Percentiles rank a stretch among this genome's conserved stretches.
phyloP scores from a whole-genome alignment of 441 rosid species.

The Pelargonium australe region DNA sequence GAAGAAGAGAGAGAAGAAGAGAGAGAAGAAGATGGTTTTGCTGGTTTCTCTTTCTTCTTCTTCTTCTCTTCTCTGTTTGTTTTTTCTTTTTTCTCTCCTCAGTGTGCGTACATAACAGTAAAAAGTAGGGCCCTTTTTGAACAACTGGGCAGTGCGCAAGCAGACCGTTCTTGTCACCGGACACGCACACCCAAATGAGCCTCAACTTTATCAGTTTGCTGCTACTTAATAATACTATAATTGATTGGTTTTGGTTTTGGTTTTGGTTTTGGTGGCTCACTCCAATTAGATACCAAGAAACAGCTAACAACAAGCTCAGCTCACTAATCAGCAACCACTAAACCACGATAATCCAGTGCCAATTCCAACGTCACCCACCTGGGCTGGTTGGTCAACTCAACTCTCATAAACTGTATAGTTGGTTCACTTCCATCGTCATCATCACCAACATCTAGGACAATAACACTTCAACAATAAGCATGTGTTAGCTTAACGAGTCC shows the following conservation, averaged over 20 bases:
- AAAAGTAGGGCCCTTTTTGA: constrained; percentile 5
- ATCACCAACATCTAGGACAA: too few species aligned
- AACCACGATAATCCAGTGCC: background rate
- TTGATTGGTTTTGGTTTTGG: constrained; percentile 1
- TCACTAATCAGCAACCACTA: too few species aligned
- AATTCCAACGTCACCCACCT: constrained; percentile 1
- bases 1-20: background rate
- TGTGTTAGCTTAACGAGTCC: too few species aligned
- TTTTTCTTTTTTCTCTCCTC: background rate
- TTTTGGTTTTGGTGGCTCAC: background rate
- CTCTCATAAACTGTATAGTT: background rate
- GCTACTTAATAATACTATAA: background rate
- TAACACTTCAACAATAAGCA: too few species aligned
- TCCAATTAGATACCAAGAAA: background rate
- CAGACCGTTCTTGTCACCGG: constrained; percentile 6
- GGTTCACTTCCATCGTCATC: too few species aligned
- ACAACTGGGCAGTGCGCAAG: background rate
- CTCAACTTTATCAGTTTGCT: too few species aligned
- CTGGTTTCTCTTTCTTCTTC: too few species aligned
- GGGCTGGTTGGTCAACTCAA: background rate
- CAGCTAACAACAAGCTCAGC: background rate
- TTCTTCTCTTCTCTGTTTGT: background rate
- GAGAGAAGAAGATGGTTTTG: too few species aligned
- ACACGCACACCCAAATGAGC: background rate
- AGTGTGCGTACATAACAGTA: background rate